phyloP scores from a whole-genome alignment of 805 yeast species.

The Candida germanica region DNA sequence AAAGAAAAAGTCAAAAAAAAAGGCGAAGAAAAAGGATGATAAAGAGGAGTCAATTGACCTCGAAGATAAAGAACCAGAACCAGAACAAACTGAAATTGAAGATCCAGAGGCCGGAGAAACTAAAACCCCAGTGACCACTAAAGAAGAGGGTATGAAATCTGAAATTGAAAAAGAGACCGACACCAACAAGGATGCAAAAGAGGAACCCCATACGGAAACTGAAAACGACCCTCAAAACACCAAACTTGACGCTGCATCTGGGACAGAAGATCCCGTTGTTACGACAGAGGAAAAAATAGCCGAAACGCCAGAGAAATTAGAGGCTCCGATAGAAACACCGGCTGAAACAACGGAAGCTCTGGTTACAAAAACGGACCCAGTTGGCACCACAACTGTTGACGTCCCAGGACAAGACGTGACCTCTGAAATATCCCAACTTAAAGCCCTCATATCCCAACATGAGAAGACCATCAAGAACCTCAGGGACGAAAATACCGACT shows the following conservation, averaged over 20 bases:
- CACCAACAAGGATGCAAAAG: neutral
- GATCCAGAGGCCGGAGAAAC: constrained; percentile 7
- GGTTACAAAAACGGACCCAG: neutral
- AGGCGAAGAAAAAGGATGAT: constrained; percentile 8
- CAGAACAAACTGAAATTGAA: constrained; percentile 11
- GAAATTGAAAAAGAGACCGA: constrained; percentile 6
- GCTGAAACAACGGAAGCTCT: neutral
- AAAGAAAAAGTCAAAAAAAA: constrained; percentile 40
- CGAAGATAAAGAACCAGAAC: constrained; percentile 15
- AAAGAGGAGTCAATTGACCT: too few species aligned
- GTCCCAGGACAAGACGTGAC: constrained; percentile 1
- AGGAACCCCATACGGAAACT: constrained; percentile 4
- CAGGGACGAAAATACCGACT: constrained; percentile 41
- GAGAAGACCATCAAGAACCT: constrained; percentile 33
- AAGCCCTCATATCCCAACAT: constrained; percentile 27
- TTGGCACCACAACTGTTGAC: neutral
- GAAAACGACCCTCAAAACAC: constrained; percentile 7
- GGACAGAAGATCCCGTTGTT: neutral
- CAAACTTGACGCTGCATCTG: neutral
- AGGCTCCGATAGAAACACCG: neutral
- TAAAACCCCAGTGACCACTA: neutral
- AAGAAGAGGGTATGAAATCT: neutral
- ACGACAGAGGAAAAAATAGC: too few species aligned
- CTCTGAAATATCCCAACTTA: constrained; percentile 16
- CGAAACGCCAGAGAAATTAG: constrained; percentile 5